Percentiles rank a stretch among this genome's conserved stretches.
phyloP scores from a whole-genome alignment of 2,329 filamentous ascomycete genomes.

The Colletotrichum lupini region DNA sequence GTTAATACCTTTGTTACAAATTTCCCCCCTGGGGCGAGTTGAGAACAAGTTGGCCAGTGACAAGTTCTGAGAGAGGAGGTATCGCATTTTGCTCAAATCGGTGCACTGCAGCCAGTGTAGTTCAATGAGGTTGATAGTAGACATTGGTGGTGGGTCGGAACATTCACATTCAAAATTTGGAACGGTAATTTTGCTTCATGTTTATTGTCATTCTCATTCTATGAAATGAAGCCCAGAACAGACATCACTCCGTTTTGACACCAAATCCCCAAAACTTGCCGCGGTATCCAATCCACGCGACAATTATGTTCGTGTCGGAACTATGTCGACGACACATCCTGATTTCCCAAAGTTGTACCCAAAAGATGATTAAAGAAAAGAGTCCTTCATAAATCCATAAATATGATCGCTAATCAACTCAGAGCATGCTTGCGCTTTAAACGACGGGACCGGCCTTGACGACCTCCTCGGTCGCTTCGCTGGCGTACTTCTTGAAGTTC shows the following conservation, averaged over 20 bases:
- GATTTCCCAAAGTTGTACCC: slow-evolving; percentile 19
- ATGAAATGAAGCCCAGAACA: slow-evolving; percentile 22
- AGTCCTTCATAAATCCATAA: slow-evolving; percentile 14
- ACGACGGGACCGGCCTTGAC: slow-evolving; percentile 71
- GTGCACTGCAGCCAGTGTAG: no score
- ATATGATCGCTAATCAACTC: not conserved
- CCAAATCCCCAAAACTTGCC: not conserved
- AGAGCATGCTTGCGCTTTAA: slow-evolving; percentile 29
- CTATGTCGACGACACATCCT: slow-evolving; percentile 25
- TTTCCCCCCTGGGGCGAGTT: no score
- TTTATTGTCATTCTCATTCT: slow-evolving; percentile 19
- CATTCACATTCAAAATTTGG: not conserved
- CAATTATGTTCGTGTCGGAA: slow-evolving; percentile 25
- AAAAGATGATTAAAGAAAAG: slow-evolving; percentile 21
- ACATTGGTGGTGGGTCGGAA: not conserved
- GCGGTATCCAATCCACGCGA: not conserved
- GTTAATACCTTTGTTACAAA: no score
- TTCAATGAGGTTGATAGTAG: no score
- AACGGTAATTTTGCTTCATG: not conserved
- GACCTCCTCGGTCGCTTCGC: slow-evolving; percentile 83
- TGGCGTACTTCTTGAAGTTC: slow-evolving; percentile 97
- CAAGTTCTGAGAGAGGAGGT: no score
- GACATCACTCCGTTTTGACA: slow-evolving; percentile 20
- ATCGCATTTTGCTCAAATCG: no score
- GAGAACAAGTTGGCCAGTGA: no score